Conservation (phyloP, 2,329 filamentous ascomycete species). For the Plectosphaerella sp. region DNA sequence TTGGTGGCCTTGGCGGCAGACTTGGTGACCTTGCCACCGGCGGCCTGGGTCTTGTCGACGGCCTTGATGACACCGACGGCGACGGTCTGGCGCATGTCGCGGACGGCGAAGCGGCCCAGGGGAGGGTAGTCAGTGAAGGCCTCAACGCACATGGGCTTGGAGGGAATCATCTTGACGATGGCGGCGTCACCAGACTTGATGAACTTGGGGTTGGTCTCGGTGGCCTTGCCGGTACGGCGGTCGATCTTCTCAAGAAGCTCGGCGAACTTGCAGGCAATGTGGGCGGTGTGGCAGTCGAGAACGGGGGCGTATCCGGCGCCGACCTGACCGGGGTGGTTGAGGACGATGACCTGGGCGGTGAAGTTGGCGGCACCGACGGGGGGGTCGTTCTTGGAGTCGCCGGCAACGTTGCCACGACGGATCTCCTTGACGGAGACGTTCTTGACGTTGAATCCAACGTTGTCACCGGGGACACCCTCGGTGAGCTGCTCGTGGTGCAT, state of each 20-base stretch:
- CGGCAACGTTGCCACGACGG: conserved; percentile 98
- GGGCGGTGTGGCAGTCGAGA: conserved; percentile 99
- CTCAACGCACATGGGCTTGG: conserved; percentile 99
- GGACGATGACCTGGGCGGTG: conserved; percentile 99
- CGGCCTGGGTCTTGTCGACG: conserved; percentile 60
- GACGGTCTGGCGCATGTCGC: conserved; percentile 92
- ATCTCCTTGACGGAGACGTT: conserved; percentile 99
- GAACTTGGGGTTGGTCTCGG: conserved; percentile 93
- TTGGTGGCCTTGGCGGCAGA: conserved; percentile 69
- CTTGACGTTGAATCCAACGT: conserved; percentile 99
- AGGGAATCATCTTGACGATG: conserved; percentile 99
- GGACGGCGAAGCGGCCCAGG: conserved; percentile 99
- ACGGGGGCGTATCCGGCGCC: conserved; percentile 99
- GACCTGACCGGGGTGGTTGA: conserved; percentile 99
- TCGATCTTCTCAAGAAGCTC: conserved; percentile 99
- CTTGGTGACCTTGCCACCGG: conserved; percentile 65
- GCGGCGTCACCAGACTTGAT: conserved; percentile 99
- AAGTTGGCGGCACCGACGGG: conserved; percentile 85
- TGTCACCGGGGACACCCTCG: conserved; percentile 97
- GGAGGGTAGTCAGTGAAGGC: conserved; percentile 99
- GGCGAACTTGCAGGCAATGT: conserved; percentile 99
- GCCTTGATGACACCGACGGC: conserved; percentile 94
- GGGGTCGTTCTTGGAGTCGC: conserved; percentile 99
- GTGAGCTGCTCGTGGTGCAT: conserved; percentile 99
- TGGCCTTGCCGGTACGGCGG: conserved; percentile 98